phyloP scores from a whole-genome alignment of 169 alveolate genomes.

The Plasmodium relictum region DNA sequence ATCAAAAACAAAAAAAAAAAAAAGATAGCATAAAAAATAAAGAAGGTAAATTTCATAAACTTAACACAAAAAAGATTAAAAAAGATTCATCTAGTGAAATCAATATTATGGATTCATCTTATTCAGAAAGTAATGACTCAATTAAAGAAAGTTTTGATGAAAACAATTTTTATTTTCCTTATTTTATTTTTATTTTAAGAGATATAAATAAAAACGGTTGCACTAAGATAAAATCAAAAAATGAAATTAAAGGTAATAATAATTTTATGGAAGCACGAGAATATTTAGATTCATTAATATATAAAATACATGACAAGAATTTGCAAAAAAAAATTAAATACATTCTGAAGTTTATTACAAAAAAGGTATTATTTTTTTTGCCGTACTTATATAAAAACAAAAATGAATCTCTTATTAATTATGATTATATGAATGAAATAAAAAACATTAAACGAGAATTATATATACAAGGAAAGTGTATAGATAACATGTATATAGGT shows the following conservation, averaged over 20 bases:
- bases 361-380: conserved; percentile 28
- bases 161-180: conserved; percentile 13
- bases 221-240: not conserved
- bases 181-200: conserved; percentile 49
- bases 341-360: conserved; percentile 16
- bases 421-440: conserved; percentile 19
- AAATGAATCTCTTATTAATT: not conserved
- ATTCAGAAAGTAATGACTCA: conserved; percentile 7
- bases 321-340: conserved; percentile 33
- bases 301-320: not conserved
- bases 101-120: not conserved
- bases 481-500: conserved; percentile 41
- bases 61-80: not conserved
- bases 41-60: not conserved
- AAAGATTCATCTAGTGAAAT: not conserved
- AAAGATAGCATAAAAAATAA: not conserved
- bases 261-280: not conserved
- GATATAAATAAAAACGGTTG: conserved; percentile 7
- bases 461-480: conserved; percentile 34
- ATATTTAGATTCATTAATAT: conserved; percentile 13
- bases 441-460: conserved; percentile 35
- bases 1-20: not conserved
- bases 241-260: not conserved
- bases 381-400: conserved; percentile 17
- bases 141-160: conserved; percentile 7